Base-by-base conservation (phyloP, 2,329 filamentous ascomycete species). In the Neophaeococcomyces mojaviensis region DNA sequence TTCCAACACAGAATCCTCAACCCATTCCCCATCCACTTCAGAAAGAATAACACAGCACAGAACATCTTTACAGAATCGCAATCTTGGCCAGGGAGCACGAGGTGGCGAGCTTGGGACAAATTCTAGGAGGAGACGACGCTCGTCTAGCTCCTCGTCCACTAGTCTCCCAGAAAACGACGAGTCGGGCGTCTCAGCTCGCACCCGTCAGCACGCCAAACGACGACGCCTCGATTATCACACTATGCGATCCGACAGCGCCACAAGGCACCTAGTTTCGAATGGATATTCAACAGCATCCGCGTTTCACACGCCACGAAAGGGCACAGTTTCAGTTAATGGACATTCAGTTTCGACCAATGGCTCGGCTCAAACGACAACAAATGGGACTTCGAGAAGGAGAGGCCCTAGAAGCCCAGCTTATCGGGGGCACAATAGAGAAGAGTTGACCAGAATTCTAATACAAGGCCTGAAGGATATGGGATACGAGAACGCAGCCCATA, bases 381-480 rank as follows among this genome's bases (percentile, higher is more conserved):
- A 68, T 49, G 68, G 68, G 24, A 61, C 66, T 2, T 57, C 58
- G 33, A 65, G 63, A 44, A 56, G 60, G 9, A 51, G 57, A 4
- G 53, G 51, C 32, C 50, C 57, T 16, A 46, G 58, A 38, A 49
- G 60, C 24, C 50, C 70, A 4, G 70, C 70, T 28, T 97, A 94
- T 64, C 84, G 81, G 60, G 89, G 88, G 15, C 90, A 97, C 61
- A 80, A 92, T 61, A 80, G 88, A 61, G 88, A 95, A 70, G 90
- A 98, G 68, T 84, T 97, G 36, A 94, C 90, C 4, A 77, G 92
- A 44, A 84, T 97, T 53, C 68, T 98, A 58, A 92, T 98, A 59
- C 92, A 98, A 66, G 86, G 88, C 30, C 69, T 98, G 53, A 79
- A 81, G 19, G 90, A 96, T 63, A 75, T 98, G 69, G 92, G 92